Conservation (phyloP, 2,329 filamentous ascomycete genomes). For the Myotisia sp. region DNA sequence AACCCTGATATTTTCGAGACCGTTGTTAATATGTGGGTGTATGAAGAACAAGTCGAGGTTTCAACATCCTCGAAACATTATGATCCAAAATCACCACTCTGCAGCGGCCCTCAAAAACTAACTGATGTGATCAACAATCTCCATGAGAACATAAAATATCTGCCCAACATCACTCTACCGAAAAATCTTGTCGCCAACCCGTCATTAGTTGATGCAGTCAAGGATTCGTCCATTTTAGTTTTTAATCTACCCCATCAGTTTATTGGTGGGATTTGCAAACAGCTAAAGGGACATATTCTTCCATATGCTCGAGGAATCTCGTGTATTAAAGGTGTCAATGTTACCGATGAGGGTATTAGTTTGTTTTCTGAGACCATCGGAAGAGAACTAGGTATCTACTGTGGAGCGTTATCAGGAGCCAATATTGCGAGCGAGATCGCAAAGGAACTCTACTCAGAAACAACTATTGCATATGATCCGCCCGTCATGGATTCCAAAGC, state of each 20-base stretch:
- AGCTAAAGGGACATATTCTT: slow-evolving; percentile 74
- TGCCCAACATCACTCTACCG: slow-evolving; percentile 74
- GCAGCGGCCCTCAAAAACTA: slow-evolving; percentile 65
- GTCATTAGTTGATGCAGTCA: slow-evolving; percentile 52
- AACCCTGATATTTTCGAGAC: slow-evolving; percentile 71
- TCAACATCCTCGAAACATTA: slow-evolving; percentile 60
- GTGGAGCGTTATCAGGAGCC: slow-evolving; percentile 83
- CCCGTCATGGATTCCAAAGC: slow-evolving; percentile 73
- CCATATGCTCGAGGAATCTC: slow-evolving; percentile 88
- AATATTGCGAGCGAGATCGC: slow-evolving; percentile 96
- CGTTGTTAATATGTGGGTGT: slow-evolving; percentile 98
- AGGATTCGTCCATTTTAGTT: slow-evolving; percentile 72
- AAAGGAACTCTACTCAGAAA: slow-evolving; percentile 91
- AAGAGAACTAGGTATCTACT: slow-evolving; percentile 83
- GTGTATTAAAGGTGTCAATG: slow-evolving; percentile 96
- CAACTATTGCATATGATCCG: slow-evolving; percentile 90
- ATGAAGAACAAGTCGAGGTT: slow-evolving; percentile 74
- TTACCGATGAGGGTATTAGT: slow-evolving; percentile 69
- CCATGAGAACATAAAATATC: slow-evolving; percentile 97
- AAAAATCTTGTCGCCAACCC: slow-evolving; percentile 44
- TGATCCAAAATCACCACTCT: slow-evolving; percentile 42
- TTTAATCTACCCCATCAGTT: slow-evolving; percentile 92
- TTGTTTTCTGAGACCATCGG: slow-evolving; percentile 94
- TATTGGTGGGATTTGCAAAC: slow-evolving; percentile 70
- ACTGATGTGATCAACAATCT: slow-evolving; percentile 77